Evolutionary conservation across 305 asterid genomes (phyloP).

Genomic region (Vinca major): DNA sequence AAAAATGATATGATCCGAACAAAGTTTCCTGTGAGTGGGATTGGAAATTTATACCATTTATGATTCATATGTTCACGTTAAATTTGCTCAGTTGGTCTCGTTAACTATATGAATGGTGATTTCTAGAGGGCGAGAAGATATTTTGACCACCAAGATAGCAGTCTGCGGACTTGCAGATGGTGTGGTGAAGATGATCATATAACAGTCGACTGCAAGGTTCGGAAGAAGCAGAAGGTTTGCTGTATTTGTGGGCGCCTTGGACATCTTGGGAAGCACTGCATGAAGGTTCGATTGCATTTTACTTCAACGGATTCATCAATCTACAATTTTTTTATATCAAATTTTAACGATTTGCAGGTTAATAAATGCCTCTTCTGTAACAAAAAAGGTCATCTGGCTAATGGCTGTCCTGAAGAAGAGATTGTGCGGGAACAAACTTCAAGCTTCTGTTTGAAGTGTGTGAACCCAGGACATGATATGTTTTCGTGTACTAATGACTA

Average conservation of each 20-base stretch:
- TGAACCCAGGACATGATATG: constrained; percentile 31
- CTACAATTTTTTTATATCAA: not conserved
- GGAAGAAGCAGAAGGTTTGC: constrained; percentile 18
- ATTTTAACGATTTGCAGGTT: constrained; percentile 23
- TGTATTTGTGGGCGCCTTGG: constrained; percentile 25
- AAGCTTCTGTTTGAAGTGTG: constrained; percentile 34
- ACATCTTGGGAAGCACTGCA: constrained; percentile 25
- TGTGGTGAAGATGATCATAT: constrained; percentile 15
- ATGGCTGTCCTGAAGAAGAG: constrained; percentile 27
- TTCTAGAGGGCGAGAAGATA: constrained; percentile 32
- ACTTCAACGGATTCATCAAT: not conserved
- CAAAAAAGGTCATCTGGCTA: constrained; percentile 25
- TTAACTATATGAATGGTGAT: constrained; percentile 7
- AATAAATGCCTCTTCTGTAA: constrained; percentile 29
- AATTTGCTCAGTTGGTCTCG: not conserved
- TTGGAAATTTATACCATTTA: constrained; percentile 2
- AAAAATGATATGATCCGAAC: constrained; percentile 14
- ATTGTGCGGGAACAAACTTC: constrained; percentile 17
- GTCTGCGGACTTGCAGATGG: constrained; percentile 4
- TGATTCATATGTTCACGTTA: not conserved
- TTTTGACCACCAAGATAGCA: constrained; percentile 15
- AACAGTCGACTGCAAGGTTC: not conserved
- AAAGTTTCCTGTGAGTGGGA: constrained; percentile 27
- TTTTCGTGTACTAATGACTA: constrained; percentile 32
- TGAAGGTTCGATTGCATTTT: constrained; percentile 22